phyloP scores from a whole-genome alignment of 108 stramenopile genomes.

The Phaeodactylum tricornutum region DNA sequence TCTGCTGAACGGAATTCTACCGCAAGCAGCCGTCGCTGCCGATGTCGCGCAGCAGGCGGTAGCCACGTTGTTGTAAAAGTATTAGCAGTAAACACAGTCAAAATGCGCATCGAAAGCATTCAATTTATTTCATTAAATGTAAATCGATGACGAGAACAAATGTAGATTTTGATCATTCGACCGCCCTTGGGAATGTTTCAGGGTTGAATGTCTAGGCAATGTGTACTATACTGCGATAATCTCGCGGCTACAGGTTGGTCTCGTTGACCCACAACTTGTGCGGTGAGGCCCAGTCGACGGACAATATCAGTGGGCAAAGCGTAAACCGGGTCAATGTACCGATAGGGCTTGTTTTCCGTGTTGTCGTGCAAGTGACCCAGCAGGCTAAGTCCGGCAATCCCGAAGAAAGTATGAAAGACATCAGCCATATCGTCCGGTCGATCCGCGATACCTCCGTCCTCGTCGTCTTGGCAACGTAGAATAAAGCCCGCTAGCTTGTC shows the following conservation, averaged over 20 bases:
- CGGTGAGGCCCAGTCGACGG: conserved; percentile 32
- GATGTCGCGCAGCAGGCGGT: conserved; percentile 12
- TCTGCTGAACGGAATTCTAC: conserved; percentile 22
- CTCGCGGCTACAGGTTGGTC: conserved; percentile 23
- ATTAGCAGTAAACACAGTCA: too few relatives aligned
- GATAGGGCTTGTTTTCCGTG: conserved; percentile 18
- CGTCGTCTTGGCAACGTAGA: conserved; percentile 92
- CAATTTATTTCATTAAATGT: too few relatives aligned
- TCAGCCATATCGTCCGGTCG: conserved; percentile 93
- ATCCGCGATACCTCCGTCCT: conserved; percentile 97
- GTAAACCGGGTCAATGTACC: conserved; percentile 80
- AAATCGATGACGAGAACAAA: too few relatives aligned
- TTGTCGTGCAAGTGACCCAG: conserved; percentile 60
- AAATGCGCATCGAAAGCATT: too few relatives aligned
- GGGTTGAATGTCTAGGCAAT: too few relatives aligned
- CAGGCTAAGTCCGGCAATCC: conserved; percentile 84
- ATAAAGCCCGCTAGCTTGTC: conserved; percentile 82
- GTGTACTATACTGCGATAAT: conserved; percentile 25
- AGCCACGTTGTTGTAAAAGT: conserved; percentile 1
- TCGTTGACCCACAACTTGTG: conserved; percentile 33
- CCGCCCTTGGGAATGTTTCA: too few relatives aligned
- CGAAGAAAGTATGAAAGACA: conserved; percentile 99
- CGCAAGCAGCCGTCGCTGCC: conserved; percentile 19
- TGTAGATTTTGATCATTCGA: too few relatives aligned
- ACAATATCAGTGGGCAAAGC: conserved; percentile 80